Evolutionary conservation across 805 yeast genomes (phyloP).

Genomic region (Nakazawaea molendinolei): DNA sequence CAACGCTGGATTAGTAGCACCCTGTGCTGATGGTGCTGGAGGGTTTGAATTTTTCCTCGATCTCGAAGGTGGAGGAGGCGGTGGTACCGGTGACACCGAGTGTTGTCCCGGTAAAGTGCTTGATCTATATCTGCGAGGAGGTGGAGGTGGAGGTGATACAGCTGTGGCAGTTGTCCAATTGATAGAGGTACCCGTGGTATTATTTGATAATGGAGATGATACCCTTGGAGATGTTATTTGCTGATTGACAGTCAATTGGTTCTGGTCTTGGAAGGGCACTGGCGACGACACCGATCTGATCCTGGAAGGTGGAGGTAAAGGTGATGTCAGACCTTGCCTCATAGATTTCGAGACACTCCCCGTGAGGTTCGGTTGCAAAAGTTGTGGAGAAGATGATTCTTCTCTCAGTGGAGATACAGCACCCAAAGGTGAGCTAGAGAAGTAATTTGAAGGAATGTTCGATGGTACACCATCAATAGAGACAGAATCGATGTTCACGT

Average conservation of each 20-base stretch:
- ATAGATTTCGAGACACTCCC: slow-evolving; percentile 50
- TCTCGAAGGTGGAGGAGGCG: slow-evolving; percentile 24
- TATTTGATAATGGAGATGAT: slow-evolving; percentile 14
- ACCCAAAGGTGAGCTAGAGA: slow-evolving; percentile 13
- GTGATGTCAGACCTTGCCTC: slow-evolving; percentile 19
- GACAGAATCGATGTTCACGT: slow-evolving; percentile 74
- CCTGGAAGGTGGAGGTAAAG: slow-evolving; percentile 9
- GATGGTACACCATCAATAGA: slow-evolving; percentile 66
- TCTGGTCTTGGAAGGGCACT: slow-evolving; percentile 3
- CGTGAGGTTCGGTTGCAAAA: slow-evolving; percentile 42
- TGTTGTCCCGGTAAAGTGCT: slow-evolving; percentile 19
- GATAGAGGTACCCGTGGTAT: slow-evolving; percentile 8
- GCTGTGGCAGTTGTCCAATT: slow-evolving; percentile 6
- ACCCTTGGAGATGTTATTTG: slow-evolving; percentile 5
- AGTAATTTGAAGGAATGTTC: slow-evolving; percentile 34
- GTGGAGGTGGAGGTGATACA: slow-evolving; percentile 13
- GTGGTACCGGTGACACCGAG: slow-evolving; percentile 6
- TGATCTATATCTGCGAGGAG: slow-evolving; percentile 14
- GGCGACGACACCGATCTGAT: slow-evolving; percentile 8
- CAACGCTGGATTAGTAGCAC: slow-evolving; percentile 3
- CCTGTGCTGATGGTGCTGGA: slow-evolving; percentile 7
- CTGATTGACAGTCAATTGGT: too few relatives aligned
- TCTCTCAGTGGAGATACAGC: slow-evolving; percentile 6
- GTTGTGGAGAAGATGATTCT: slow-evolving; percentile 18
- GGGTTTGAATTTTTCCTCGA: slow-evolving; percentile 13